Percentiles rank a stretch among this genome's conserved stretches.
phyloP scores from a whole-genome alignment of 164 flowering plant species.

The Platanus orientalis region DNA sequence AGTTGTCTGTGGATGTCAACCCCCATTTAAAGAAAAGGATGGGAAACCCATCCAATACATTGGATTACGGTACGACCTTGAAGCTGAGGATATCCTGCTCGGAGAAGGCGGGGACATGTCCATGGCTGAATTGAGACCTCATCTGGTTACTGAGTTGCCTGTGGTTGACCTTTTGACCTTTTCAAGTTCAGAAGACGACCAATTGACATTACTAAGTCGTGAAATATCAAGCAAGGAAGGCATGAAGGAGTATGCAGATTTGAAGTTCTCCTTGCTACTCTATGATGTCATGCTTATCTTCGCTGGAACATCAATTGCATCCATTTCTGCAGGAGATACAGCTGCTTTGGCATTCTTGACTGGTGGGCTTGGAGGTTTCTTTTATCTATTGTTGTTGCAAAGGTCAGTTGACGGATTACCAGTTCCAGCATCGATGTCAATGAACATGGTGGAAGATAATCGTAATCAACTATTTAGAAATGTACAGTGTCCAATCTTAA shows the following conservation, averaged over 20 bases:
- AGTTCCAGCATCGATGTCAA: conserved; percentile 26
- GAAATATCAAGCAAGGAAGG: conserved; percentile 51
- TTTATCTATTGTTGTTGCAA: conserved; percentile 70
- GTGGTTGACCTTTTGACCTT: conserved; percentile 25
- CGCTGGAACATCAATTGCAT: conserved; percentile 45
- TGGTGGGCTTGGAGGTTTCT: conserved; percentile 72
- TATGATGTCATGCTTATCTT: conserved; percentile 60
- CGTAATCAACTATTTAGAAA: conserved; percentile 25
- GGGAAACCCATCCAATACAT: conserved; percentile 14
- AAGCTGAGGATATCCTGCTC: conserved; percentile 49
- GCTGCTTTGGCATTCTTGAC: conserved; percentile 49
- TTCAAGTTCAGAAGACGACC: conserved; percentile 11
- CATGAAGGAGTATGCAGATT: conserved; percentile 76
- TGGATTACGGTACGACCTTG: conserved; percentile 45
- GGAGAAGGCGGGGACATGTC: conserved; percentile 61
- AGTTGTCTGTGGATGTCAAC: conserved; percentile 19
- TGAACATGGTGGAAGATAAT: conserved; percentile 10
- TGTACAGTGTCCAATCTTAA: conserved; percentile 41
- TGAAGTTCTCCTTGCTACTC: conserved; percentile 68
- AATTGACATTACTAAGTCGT: conserved; percentile 14
- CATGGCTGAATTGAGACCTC: conserved; percentile 77
- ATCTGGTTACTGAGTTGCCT: conserved; percentile 33
- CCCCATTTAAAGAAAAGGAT: conserved; percentile 18
- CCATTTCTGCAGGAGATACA: conserved; percentile 39
- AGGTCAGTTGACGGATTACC: conserved; percentile 75